A percentile compares a stretch with the other conserved stretches of the same genome.
phyloP scores from a whole-genome alignment of 805 yeast genomes.

The Yarrowia hollandica region DNA sequence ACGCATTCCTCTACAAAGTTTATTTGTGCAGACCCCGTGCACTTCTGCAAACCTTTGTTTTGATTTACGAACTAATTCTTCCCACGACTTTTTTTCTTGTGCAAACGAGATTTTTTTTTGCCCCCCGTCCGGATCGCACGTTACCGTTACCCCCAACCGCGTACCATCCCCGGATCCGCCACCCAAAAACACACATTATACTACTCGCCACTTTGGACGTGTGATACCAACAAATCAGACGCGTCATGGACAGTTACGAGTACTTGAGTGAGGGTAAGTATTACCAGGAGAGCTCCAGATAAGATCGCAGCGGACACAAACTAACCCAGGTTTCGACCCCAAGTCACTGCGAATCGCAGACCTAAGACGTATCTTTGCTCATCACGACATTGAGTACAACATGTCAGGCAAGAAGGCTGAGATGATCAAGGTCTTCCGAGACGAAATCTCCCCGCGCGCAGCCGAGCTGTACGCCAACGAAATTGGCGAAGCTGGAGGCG shows the following conservation, averaged over 20 bases:
- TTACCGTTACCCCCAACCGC: not conserved
- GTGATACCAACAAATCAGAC: not conserved
- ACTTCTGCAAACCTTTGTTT: constrained; percentile 26
- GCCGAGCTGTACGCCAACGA: constrained; percentile 44
- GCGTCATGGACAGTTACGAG: constrained; percentile 29
- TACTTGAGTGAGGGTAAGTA: constrained; percentile 26
- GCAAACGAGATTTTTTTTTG: not conserved
- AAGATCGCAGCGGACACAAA: too few species aligned
- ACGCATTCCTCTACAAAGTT: constrained; percentile 5
- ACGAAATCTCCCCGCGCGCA: constrained; percentile 53
- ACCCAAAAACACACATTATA: not conserved
- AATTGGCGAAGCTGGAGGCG: constrained; percentile 42
- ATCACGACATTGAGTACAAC: constrained; percentile 56
- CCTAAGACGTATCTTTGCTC: constrained; percentile 63
- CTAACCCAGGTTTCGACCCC: constrained; percentile 62
- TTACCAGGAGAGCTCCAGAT: not conserved
- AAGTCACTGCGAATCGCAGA: constrained; percentile 63
- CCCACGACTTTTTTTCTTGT: constrained; percentile 5
- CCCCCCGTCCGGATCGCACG: constrained; percentile 6
- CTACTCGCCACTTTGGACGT: not conserved
- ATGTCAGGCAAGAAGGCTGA: constrained; percentile 69
- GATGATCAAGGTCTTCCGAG: constrained; percentile 60
- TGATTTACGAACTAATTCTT: constrained; percentile 23
- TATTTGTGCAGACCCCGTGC: constrained; percentile 25
- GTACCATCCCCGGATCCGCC: not conserved